Evolutionary conservation across 768 basidiomycete species (phyloP).

Genomic region (Hericium alpestre): DNA sequence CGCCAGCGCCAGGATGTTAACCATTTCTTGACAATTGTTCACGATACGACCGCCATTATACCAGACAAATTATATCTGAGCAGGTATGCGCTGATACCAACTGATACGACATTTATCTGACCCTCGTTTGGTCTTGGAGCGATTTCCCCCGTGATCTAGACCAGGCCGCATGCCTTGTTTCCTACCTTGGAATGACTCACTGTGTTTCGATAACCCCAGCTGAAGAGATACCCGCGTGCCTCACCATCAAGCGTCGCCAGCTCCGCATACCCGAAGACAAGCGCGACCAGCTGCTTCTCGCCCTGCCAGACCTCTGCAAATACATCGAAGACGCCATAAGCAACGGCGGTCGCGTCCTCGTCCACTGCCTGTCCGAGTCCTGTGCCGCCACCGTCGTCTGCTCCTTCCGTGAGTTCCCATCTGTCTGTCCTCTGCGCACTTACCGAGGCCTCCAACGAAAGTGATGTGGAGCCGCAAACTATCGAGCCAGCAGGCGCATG

Average conservation of each 20-base stretch:
- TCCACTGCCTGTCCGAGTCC: slow-evolving; percentile 44
- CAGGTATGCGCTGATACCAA: slow-evolving; percentile 25
- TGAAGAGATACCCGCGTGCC: slow-evolving; percentile 24
- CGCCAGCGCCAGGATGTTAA: slow-evolving; percentile 42
- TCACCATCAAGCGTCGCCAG: slow-evolving; percentile 29
- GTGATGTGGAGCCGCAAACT: slow-evolving; percentile 37
- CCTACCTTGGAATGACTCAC: slow-evolving; percentile 43
- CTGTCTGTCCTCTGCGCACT: background rate
- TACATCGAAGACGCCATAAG: slow-evolving; percentile 35
- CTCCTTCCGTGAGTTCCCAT: slow-evolving; percentile 35
- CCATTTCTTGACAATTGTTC: slow-evolving; percentile 38
- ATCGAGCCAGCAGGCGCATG: slow-evolving; percentile 29
- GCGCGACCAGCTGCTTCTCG: slow-evolving; percentile 32
- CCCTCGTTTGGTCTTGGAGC: slow-evolving; percentile 19
- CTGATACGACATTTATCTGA: background rate
- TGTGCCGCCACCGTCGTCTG: slow-evolving; percentile 43
- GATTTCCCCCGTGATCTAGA: slow-evolving; percentile 47
- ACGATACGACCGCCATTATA: slow-evolving; percentile 42
- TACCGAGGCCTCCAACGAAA: slow-evolving; percentile 12
- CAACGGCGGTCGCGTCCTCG: slow-evolving; percentile 36
- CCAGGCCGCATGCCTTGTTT: slow-evolving; percentile 38
- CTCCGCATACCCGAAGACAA: slow-evolving; percentile 30
- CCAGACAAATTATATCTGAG: slow-evolving; percentile 39
- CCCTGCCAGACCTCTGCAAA: slow-evolving; percentile 33
- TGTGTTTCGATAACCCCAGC: slow-evolving; percentile 45